Conservation (phyloP, 805 yeast genomes). For the Candida namnaoensis region DNA sequence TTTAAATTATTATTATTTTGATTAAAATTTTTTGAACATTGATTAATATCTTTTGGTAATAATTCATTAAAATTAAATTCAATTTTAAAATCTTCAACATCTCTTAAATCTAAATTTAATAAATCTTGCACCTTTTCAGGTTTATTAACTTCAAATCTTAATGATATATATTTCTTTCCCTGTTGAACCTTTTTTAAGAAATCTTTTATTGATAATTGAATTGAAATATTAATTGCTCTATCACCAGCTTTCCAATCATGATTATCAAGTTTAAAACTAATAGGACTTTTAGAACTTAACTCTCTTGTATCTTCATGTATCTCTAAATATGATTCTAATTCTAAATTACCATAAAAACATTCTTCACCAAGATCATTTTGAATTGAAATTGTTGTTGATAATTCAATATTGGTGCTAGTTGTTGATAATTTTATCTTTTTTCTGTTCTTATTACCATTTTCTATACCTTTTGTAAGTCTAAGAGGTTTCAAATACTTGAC, state of each 20-base stretch:
- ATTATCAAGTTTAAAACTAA: neutral
- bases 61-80: constrained; percentile 5
- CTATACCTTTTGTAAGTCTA: constrained; percentile 1
- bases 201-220: constrained; percentile 1
- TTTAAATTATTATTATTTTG: neutral
- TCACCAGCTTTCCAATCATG: constrained; percentile 12
- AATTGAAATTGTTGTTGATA: constrained; percentile 16
- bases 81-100: no score
- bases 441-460: no score
- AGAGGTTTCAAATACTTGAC: constrained; percentile 26
- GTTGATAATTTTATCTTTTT: no score
- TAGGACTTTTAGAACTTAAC: no score
- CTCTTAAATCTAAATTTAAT: no score
- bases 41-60: neutral
- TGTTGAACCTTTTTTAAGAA: no score
- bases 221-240: constrained; percentile 9
- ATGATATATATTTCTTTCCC: no score
- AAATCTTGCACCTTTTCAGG: constrained; percentile 2
- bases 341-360: constrained; percentile 24
- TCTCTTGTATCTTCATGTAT: no score
- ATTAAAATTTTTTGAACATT: neutral
- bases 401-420: constrained; percentile 3
- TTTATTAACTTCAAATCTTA: constrained; percentile 5
- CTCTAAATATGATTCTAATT: neutral
- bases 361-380: constrained; percentile 33